These are phyloP conservation scores for Talaromyces ruber DNA, from an alignment of 495 filamentous ascomycete genomes.

Conservation along the genomic window DNA sequence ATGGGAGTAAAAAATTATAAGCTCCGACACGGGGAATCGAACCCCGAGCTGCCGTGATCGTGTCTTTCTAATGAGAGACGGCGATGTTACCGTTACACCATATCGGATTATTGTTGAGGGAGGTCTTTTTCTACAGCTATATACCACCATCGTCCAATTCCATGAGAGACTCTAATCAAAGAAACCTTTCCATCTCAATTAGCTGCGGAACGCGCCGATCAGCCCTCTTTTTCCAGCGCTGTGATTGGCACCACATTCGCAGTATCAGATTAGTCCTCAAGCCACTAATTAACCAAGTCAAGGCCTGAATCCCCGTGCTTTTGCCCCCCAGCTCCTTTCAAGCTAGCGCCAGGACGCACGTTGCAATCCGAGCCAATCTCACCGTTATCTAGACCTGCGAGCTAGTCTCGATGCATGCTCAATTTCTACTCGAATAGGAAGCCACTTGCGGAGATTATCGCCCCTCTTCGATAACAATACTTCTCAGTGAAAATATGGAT, in stretches of 20 bases:
- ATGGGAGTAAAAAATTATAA: not conserved
- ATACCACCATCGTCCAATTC: too few relatives aligned
- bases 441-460: not conserved
- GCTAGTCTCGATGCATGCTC: too few relatives aligned
- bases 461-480: not conserved
- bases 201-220: not conserved
- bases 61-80: too few relatives aligned
- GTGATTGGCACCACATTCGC: not conserved
- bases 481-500: not conserved
- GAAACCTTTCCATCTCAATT: not conserved
- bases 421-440: not conserved
- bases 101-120: not conserved
- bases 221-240: not conserved
- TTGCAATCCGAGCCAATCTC: too few relatives aligned
- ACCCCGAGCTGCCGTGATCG: slow-evolving; percentile 8
- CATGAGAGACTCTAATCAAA: too few relatives aligned
- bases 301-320: not conserved
- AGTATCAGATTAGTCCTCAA: not conserved
- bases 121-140: too few relatives aligned
- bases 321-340: too few relatives aligned
- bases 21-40: slow-evolving; percentile 9
- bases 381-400: too few relatives aligned
- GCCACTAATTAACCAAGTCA: too few relatives aligned
- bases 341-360: too few relatives aligned
- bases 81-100: not conserved